Base-by-base conservation (phyloP, 2,329 filamentous ascomycete genomes). In the Pestalotiopsis sp. region DNA sequence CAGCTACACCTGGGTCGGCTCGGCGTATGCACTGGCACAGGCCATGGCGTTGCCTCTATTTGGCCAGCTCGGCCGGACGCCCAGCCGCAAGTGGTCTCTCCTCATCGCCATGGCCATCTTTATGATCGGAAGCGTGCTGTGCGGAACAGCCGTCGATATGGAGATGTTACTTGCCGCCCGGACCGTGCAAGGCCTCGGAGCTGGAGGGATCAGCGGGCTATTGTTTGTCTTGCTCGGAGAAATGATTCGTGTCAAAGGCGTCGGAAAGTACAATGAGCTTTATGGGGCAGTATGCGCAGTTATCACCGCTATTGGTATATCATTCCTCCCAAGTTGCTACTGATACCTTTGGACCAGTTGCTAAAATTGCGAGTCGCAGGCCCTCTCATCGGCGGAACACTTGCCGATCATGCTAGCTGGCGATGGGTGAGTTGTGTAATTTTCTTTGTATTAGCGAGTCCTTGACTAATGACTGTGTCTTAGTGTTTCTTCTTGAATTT, bases 31-130 rank as follows among this genome's bases (percentile, higher is more conserved):
- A 7, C 25, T 66, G 23, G 63, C 63, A 4, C 63, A 66, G 25
- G 63, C 63, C n/a, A 66, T 66, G 63, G 49, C 39, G 14, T 27
- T 66, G 45, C 63, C 63, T 9, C 45, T 66, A 14, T 66, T 66
- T n/a, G 49, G 63, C 2, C 41, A 66, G 23, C 39, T 66, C 5
- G 63, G 36, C 9, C 27, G 23, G 11, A 39, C 63, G 27, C 49
- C 49, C 20, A 45, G 49, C 13, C 52, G 45, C 27, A 66, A 66
- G 38, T 66, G 49, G 49, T 27, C 63, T 3, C 31, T 66, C n/a
- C 45, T 66, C 12, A n/a, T 36, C 12, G 63, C 63, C n/a, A 66
- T 66, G 45, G 23, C 12, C 7, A 31, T 66, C 2, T 66, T 66
- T 6, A 66, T 66, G 41, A 20, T 66, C 2, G 49, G 41, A 7